Conservation (phyloP, 148 eudicot species). For the Heliosperma pusillum region DNA sequence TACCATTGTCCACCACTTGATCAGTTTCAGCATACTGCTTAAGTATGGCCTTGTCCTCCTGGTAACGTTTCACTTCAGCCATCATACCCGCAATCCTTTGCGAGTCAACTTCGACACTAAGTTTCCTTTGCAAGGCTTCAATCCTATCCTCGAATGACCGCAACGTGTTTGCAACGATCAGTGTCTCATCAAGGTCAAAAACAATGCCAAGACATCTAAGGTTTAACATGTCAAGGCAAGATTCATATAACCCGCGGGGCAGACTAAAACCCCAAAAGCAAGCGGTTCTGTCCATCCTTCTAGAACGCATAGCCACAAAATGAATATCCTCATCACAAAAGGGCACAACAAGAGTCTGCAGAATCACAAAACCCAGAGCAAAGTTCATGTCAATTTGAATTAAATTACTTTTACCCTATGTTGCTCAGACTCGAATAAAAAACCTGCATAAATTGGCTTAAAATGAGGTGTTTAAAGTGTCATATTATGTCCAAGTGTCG, state of each 20-base stretch:
- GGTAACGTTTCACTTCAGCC: slow-evolving; percentile 92
- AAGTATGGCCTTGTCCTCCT: slow-evolving; percentile 77
- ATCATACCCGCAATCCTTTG: slow-evolving; percentile 78
- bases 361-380: background rate
- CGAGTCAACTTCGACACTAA: slow-evolving; percentile 60
- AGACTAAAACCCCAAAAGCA: slow-evolving; percentile 90
- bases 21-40: slow-evolving; percentile 97
- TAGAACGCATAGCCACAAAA: slow-evolving; percentile 88
- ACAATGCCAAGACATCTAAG: slow-evolving; percentile 98
- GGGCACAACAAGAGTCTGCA: slow-evolving; percentile 74
- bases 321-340: slow-evolving; percentile 76
- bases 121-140: slow-evolving; percentile 76
- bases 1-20: slow-evolving; percentile 86
- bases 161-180: slow-evolving; percentile 92
- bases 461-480: background rate
- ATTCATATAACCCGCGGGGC: slow-evolving; percentile 56
- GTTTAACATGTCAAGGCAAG: slow-evolving; percentile 86
- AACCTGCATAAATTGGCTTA: background rate
- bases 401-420: background rate
- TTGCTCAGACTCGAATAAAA: background rate
- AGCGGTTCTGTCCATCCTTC: slow-evolving; percentile 42
- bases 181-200: slow-evolving; percentile 98
- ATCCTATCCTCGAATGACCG: slow-evolving; percentile 96
- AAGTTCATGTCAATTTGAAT: background rate
- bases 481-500: background rate